Evolutionary conservation across 1,284 basidiomycete genomes (phyloP), one percentile per base, ranked within the genome.

Genomic region (Trichosporon sp.): DNA sequence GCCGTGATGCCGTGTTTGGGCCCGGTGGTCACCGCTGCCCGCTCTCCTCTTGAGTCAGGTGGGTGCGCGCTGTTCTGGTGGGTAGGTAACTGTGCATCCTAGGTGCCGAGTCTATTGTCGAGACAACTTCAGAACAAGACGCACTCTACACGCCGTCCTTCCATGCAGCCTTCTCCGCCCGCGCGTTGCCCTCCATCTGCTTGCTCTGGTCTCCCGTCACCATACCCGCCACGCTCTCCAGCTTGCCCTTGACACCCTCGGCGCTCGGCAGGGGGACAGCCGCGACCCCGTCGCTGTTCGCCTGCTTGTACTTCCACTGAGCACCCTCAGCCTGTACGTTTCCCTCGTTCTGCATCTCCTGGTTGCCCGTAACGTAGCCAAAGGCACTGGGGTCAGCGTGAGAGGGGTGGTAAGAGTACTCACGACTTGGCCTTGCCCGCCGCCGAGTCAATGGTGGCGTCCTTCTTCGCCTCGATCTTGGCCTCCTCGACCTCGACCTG

Each of bases 361-460:
- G 78, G 67, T 83, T 74, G 23, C 81, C 82, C 11, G 82, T 82
- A 1, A 82, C 25, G 65, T 81, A 80, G 2, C 83, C 83, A 13
- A 70, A 70, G 0, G 77, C 80, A 1, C 81, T 83, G 68, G n/a
- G 0, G 31, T 65, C 44, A 31, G 23, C 27, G 21, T n/a, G 23
- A 64, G 11, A 9, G 60, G 8, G 11, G n/a, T 7, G 12, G 12
- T 15, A 21, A 13, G 58, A 9, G 23, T 3, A 80, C 81, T 68
- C 47, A 83, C 81, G 77, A 76, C 72, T 83, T 80, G 7, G 75
- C 70, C 69, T 83, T 83, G 5, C 75, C 83, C 18, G 70, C 67
- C 4, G 73, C 75, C 0, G 75, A 66, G 63, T 83, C 81, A 0
- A 76, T 71, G 0, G 73, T 74, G 2, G 80, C 78, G 15, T 82